Evolutionary conservation across 345 rosid species (phyloP).

Genomic region (Mallotus nudiflorus): DNA sequence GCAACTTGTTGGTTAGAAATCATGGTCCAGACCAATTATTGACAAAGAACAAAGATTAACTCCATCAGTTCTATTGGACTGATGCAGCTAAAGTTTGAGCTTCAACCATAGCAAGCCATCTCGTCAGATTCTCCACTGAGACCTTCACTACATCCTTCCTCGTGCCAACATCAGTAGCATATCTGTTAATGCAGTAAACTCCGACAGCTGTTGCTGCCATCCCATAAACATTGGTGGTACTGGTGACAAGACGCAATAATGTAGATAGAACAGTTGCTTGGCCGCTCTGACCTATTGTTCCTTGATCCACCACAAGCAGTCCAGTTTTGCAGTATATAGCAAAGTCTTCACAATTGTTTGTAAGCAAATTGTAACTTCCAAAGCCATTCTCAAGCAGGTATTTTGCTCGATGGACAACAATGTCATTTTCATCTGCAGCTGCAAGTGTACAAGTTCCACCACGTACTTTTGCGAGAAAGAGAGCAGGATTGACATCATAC

Average conservation of each 20-base stretch:
- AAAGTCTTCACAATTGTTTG: conserved; percentile 84
- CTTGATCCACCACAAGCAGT: conserved; percentile 55
- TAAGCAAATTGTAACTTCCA: conserved; percentile 77
- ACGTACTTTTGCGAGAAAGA: conserved; percentile 78
- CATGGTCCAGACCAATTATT: neutral
- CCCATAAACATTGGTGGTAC: conserved; percentile 77
- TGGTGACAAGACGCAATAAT: conserved; percentile 65
- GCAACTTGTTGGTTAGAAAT: neutral
- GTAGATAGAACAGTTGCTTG: conserved; percentile 74
- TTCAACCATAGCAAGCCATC: conserved; percentile 60
- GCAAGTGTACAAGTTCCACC: conserved; percentile 97
- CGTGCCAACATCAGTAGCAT: conserved; percentile 84
- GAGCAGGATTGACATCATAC: conserved; percentile 75
- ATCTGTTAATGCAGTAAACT: conserved; percentile 77
- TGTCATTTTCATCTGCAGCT: conserved; percentile 47
- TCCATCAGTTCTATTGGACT: neutral
- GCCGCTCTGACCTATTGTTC: conserved; percentile 79
- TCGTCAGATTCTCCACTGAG: conserved; percentile 67
- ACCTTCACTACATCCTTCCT: conserved; percentile 77
- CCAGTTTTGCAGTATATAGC: conserved; percentile 88
- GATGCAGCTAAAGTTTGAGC: conserved; percentile 35
- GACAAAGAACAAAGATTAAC: neutral
- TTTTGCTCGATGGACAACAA: conserved; percentile 67
- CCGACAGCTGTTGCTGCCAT: conserved; percentile 81
- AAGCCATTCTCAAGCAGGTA: conserved; percentile 80